phyloP scores from a whole-genome alignment of 2,329 filamentous ascomycete genomes.

The Trichoderma sp. region DNA sequence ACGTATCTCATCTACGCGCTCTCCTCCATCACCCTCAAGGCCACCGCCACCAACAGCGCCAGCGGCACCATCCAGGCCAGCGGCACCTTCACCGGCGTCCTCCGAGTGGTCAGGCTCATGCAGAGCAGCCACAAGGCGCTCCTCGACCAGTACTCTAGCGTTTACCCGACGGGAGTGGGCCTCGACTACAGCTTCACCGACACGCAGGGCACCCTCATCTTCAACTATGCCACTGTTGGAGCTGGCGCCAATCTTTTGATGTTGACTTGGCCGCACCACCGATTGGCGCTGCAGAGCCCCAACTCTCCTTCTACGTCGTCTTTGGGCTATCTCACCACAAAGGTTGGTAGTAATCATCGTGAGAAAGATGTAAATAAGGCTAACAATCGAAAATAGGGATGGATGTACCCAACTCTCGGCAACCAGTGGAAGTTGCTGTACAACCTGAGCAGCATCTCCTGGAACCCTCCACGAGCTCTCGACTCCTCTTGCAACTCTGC shows the following conservation, averaged over 20 bases:
- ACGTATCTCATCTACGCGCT: constrained; percentile 35
- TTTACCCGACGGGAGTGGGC: constrained; percentile 32
- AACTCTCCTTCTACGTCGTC: constrained; percentile 32
- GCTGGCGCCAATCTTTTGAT: constrained; percentile 32
- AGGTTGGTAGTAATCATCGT: constrained; percentile 12
- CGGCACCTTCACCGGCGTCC: constrained; percentile 31
- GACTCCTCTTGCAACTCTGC: constrained; percentile 32
- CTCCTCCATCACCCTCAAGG: constrained; percentile 33
- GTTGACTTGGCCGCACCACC: constrained; percentile 36
- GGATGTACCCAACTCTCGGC: constrained; percentile 35
- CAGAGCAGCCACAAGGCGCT: constrained; percentile 32
- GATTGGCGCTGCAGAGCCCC: constrained; percentile 32
- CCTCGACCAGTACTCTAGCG: constrained; percentile 33
- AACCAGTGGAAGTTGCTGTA: constrained; percentile 34
- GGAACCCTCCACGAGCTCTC: constrained; percentile 33
- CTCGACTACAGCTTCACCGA: constrained; percentile 33
- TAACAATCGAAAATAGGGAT: constrained; percentile 29
- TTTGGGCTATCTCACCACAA: constrained; percentile 34
- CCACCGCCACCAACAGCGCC: constrained; percentile 28
- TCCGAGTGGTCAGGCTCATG: constrained; percentile 34
- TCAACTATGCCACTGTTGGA: constrained; percentile 34
- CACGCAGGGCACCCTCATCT: constrained; percentile 33
- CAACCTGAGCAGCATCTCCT: constrained; percentile 32
- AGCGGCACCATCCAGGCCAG: constrained; percentile 31
- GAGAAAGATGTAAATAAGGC: neutral